Conservation (phyloP, 2,329 filamentous ascomycete species). For the Xylaria polymorpha region DNA sequence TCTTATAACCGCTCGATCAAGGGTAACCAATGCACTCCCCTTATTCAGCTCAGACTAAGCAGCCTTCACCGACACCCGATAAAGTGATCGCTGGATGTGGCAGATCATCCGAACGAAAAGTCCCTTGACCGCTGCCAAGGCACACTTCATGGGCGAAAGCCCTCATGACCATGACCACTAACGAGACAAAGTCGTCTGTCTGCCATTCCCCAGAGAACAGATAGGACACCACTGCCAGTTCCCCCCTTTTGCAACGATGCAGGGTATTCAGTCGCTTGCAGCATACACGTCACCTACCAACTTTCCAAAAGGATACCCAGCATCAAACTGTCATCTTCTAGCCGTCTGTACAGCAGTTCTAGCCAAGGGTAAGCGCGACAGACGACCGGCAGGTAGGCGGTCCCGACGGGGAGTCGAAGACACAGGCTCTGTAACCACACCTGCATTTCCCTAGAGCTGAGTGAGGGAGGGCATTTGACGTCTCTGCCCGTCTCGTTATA, state of each 20-base stretch:
- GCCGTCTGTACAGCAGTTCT: slow-evolving; percentile 18
- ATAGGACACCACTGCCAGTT: slow-evolving; percentile 19
- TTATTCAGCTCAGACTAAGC: slow-evolving; percentile 39
- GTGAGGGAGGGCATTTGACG: slow-evolving; percentile 17
- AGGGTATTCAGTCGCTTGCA: slow-evolving; percentile 32
- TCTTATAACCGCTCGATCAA: slow-evolving; percentile 28
- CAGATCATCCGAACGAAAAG: slow-evolving; percentile 36
- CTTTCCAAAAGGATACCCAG: slow-evolving; percentile 11
- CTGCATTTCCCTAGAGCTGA: slow-evolving; percentile 31
- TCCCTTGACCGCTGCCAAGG: slow-evolving; percentile 30
- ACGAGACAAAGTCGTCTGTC: slow-evolving; percentile 15
- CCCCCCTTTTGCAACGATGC: slow-evolving; percentile 23
- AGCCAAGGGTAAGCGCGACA: slow-evolving; percentile 28
- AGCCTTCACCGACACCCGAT: slow-evolving; percentile 35
- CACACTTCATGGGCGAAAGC: slow-evolving; percentile 24
- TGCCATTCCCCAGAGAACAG: slow-evolving; percentile 17
- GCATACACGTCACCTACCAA: slow-evolving; percentile 36
- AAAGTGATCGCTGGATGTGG: slow-evolving; percentile 35
- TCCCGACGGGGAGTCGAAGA: slow-evolving; percentile 30
- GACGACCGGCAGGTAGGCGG: slow-evolving; percentile 24
- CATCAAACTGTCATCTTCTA: slow-evolving; percentile 22
- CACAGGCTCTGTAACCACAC: slow-evolving; percentile 35
- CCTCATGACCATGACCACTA: slow-evolving; percentile 25
- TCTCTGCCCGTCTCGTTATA: slow-evolving; percentile 20
- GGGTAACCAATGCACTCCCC: slow-evolving; percentile 30